These are phyloP conservation scores for Kernera saxatilis DNA, from an alignment of 345 rosid species.

Conservation along the genomic window DNA sequence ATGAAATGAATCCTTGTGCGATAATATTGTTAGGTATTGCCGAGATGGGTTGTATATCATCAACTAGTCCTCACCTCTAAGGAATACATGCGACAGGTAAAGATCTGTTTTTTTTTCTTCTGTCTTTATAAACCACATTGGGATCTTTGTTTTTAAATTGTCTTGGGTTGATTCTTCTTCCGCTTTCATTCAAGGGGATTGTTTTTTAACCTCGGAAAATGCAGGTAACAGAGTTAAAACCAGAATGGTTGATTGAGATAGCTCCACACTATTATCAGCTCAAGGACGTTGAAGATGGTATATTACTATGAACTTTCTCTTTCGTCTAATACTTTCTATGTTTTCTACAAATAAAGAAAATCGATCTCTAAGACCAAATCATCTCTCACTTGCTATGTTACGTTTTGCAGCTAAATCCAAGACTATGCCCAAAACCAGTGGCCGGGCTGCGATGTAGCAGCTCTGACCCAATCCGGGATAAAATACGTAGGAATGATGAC, in stretches of 20 bases:
- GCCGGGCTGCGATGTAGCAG: background rate
- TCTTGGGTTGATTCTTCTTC: background rate
- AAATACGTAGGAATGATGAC: background rate
- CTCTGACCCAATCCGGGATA: background rate
- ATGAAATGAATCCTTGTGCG: background rate
- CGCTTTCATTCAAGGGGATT: background rate
- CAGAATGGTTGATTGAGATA: slow-evolving; percentile 89
- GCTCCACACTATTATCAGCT: slow-evolving; percentile 85
- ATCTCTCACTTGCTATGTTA: background rate
- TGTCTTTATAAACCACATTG: background rate
- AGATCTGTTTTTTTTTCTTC: background rate
- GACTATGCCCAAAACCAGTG: slow-evolving; percentile 55
- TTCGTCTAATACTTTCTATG: background rate
- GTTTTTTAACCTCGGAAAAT: background rate
- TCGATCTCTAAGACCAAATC: background rate
- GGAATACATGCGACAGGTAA: slow-evolving; percentile 80
- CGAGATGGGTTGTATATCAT: slow-evolving; percentile 83
- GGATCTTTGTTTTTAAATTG: background rate
- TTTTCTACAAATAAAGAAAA: background rate
- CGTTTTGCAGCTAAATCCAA: slow-evolving; percentile 51
- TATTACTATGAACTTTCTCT: background rate
- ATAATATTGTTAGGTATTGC: slow-evolving; percentile 44
- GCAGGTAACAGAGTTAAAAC: slow-evolving; percentile 82
- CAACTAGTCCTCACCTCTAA: slow-evolving; percentile 78
- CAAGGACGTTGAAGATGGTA: slow-evolving; percentile 90